phyloP scores from a whole-genome alignment of 78 protist genomes.

The Planoprotostelium fungivorum region DNA sequence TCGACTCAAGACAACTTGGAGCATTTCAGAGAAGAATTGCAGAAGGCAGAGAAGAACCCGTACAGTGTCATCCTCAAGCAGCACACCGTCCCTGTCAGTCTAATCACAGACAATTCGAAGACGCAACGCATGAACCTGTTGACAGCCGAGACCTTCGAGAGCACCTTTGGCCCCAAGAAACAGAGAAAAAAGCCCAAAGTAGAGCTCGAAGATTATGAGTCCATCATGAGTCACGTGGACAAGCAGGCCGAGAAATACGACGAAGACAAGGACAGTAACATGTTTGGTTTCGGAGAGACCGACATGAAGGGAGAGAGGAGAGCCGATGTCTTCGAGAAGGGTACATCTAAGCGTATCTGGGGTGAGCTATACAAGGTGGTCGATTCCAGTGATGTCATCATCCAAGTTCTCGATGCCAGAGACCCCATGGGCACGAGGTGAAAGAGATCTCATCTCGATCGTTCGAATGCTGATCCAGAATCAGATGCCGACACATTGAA shows the following conservation, averaged over 20 bases:
- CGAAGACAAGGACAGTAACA: conserved; percentile 67
- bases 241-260: conserved; percentile 38
- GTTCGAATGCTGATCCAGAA: neutral
- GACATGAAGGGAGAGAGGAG: conserved; percentile 11
- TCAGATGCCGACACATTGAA: conserved; percentile 49
- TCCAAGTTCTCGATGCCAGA: conserved; percentile 94
- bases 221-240: conserved; percentile 11
- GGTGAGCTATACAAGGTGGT: conserved; percentile 93
- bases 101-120: conserved; percentile 31
- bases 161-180: conserved; percentile 86
- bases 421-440: conserved; percentile 98
- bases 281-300: conserved; percentile 12
- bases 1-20: conserved; percentile 69
- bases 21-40: conserved; percentile 52
- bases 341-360: conserved; percentile 94
- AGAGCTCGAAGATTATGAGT: conserved; percentile 12
- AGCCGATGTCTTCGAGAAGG: conserved; percentile 82
- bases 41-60: conserved; percentile 34
- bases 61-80: conserved; percentile 52
- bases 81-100: conserved; percentile 36
- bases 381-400: conserved; percentile 95
- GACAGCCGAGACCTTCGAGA: conserved; percentile 74
- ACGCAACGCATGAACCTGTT: conserved; percentile 37
- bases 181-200: conserved; percentile 82
- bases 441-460: neutral